Evolutionary conservation across 1,284 basidiomycete genomes (phyloP), one percentile per base, ranked within the genome.

Genomic region (Ganoderma multipileum): DNA sequence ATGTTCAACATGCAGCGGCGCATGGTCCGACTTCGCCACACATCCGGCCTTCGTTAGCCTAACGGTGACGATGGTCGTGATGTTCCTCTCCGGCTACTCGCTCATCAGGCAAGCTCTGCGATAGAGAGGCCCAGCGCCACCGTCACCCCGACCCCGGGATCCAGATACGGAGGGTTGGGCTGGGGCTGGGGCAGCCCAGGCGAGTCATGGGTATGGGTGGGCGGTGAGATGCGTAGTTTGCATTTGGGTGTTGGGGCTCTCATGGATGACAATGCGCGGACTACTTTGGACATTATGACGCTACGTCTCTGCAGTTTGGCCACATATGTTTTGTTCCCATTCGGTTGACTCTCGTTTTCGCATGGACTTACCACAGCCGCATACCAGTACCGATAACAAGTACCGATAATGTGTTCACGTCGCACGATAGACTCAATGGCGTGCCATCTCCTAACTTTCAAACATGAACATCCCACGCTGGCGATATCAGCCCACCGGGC

Each of bases 81-180:
- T 94, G 78, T 81, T 95, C 76, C 80, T 95, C 57, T 92, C 92
- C 20, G 92, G 92, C 6, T 89, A 89, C 78, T 83, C 87, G 6
- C 77, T 94, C 59, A 79, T 94, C 20, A 85, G 91, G 63, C 76
- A 77, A 65, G 73, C 74, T 5, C 36, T 72, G 42, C 76, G 71
- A 44, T 74, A 76, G 65, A 65, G 30, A 36, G 61, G 61, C 2
- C 16, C 30, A 26, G n/a, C 30, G n/a, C 47, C 44, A 16, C 30
- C 39, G 47, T 28, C 38, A 16, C 11, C 61, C 23, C 36, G 12
- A 42, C 30, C 14, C 33, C 18, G 28, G 36, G 14, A 18, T 20
- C 57, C n/a, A 33, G 44, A 41, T n/a, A 23, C 39, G 60, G 60
- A 28, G 50, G 39, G 63, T 28, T 47, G 44, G 62, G 36, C n/a